phyloP scores from a whole-genome alignment of 495 filamentous ascomycete species.

The Pseudotulostoma volvatum region DNA sequence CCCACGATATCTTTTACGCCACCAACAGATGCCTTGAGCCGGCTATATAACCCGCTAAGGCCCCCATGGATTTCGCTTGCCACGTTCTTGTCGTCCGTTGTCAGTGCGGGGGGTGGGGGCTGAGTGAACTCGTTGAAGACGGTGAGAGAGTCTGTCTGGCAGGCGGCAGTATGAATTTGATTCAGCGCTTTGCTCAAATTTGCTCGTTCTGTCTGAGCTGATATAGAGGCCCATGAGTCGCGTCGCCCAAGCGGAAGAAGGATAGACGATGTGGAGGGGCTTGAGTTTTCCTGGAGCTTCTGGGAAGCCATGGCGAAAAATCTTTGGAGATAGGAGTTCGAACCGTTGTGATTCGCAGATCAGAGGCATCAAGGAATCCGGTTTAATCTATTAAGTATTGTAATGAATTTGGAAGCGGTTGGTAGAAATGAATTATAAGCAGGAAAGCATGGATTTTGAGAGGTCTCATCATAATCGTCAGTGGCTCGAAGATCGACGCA shows the following conservation, averaged over 20 bases:
- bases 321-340: constrained; percentile 1
- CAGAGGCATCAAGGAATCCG: too few relatives aligned
- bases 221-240: constrained; percentile 48
- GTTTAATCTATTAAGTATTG: too few relatives aligned
- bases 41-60: constrained; percentile 70
- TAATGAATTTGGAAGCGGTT: too few relatives aligned
- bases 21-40: constrained; percentile 61
- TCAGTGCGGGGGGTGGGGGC: constrained; percentile 30
- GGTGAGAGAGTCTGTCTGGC: constrained; percentile 60
- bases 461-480: too few relatives aligned
- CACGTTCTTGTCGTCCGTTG: constrained; percentile 47
- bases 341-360: too few relatives aligned
- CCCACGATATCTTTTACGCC: constrained; percentile 44
- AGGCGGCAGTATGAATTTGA: constrained; percentile 69
- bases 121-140: constrained; percentile 72
- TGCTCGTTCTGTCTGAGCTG: constrained; percentile 49
- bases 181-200: constrained; percentile 59
- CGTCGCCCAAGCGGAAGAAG: constrained; percentile 28
- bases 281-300: constrained; percentile 20
- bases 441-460: too few relatives aligned
- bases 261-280: constrained; percentile 28
- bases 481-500: too few relatives aligned
- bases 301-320: constrained; percentile 22
- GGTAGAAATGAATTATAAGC: too few relatives aligned
- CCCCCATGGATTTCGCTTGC: constrained; percentile 65